phyloP scores from a whole-genome alignment of 129 eudicot species.

The Flaveria bidentis region DNA sequence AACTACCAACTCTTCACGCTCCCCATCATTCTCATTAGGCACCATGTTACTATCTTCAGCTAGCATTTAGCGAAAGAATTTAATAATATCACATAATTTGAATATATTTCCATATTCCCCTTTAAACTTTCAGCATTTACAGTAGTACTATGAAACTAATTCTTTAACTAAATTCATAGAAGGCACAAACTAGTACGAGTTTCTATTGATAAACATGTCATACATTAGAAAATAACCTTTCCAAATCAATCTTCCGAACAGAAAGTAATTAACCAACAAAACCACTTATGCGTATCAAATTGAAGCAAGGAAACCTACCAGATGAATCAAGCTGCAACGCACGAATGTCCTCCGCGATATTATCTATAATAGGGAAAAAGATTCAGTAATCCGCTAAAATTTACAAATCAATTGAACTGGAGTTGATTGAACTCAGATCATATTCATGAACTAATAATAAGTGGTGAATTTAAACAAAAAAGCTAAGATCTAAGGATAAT shows the following conservation, averaged over 20 bases:
- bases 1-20: conserved; percentile 41
- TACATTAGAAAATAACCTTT: not conserved
- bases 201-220: not conserved
- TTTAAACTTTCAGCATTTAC: not conserved
- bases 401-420: not conserved
- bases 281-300: not conserved
- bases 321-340: conserved; percentile 85
- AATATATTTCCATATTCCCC: too few relatives aligned
- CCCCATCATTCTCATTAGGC: conserved; percentile 44
- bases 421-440: not conserved
- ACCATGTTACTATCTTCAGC: conserved; percentile 55
- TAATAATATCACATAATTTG: conserved; percentile 1
- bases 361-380: conserved; percentile 33
- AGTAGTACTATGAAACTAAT: not conserved
- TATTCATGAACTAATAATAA: not conserved
- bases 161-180: not conserved
- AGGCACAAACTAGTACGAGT: not conserved
- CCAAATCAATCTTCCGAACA: not conserved
- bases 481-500: not conserved
- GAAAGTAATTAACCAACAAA: not conserved
- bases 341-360: conserved; percentile 64
- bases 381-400: not conserved
- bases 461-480: not conserved
- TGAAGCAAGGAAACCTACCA: conserved; percentile 38
- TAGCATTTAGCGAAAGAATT: conserved; percentile 30